A percentile compares a stretch with the other conserved stretches of the same genome.
phyloP scores from a whole-genome alignment of 257 asterid species.

The Solanum acaule region DNA sequence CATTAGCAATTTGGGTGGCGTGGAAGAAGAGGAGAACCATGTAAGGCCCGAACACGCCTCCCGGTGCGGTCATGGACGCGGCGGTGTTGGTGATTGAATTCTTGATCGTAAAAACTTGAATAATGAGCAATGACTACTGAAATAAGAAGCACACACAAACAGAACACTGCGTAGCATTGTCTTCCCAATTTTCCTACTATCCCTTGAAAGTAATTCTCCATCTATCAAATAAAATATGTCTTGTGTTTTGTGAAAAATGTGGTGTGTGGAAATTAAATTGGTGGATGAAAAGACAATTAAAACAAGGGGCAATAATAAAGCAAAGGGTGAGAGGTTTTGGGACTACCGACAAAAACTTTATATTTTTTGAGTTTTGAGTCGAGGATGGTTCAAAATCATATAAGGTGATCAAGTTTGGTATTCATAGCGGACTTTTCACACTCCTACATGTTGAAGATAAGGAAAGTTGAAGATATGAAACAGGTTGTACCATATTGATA shows the following conservation, averaged over 20 bases:
- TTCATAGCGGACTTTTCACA: background rate
- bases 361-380: background rate
- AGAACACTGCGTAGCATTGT: conserved; percentile 36
- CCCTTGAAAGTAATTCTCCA: conserved; percentile 11
- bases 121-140: conserved; percentile 18
- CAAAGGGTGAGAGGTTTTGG: background rate
- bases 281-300: background rate
- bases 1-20: background rate
- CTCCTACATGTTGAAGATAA: too few species aligned
- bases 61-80: background rate
- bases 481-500: too few species aligned
- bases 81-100: background rate
- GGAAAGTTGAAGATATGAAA: too few species aligned
- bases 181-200: conserved; percentile 26
- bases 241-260: background rate
- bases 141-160: conserved; percentile 32
- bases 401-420: background rate
- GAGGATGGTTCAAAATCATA: background rate
- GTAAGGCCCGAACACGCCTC: background rate
- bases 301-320: background rate
- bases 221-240: background rate
- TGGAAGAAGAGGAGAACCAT: background rate
- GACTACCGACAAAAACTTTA: background rate
- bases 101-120: background rate
- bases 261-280: background rate